Conservation (phyloP, 1,139 yeast species). For the Chernovozyma aurita region DNA sequence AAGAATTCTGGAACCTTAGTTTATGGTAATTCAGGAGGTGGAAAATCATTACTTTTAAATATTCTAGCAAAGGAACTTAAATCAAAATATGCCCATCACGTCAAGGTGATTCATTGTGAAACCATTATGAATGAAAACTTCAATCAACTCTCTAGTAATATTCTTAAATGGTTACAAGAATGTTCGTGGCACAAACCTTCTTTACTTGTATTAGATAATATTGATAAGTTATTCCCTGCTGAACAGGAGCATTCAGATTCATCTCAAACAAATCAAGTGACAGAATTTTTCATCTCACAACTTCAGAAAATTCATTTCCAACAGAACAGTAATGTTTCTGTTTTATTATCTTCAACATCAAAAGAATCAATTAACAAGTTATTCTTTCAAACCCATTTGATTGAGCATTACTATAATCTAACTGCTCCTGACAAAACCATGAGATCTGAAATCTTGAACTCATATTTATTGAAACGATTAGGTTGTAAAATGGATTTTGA, state of each 20-base stretch:
- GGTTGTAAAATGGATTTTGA: constrained; percentile 41
- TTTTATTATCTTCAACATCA: constrained; percentile 57
- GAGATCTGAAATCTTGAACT: constrained; percentile 48
- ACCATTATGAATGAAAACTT: constrained; percentile 51
- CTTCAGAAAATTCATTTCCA: constrained; percentile 36
- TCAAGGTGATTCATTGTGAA: constrained; percentile 49
- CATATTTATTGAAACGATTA: constrained; percentile 36
- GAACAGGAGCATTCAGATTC: constrained; percentile 70
- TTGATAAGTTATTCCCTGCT: constrained; percentile 72
- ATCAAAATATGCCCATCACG: constrained; percentile 34
- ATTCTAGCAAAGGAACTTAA: constrained; percentile 36
- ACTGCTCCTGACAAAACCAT: constrained; percentile 68
- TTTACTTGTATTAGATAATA: constrained; percentile 68
- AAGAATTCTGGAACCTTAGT: constrained; percentile 52
- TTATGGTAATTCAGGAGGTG: constrained; percentile 77
- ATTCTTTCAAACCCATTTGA: constrained; percentile 63
- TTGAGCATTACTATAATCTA: constrained; percentile 60
- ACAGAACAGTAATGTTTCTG: constrained; percentile 43
- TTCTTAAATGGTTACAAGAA: constrained; percentile 51
- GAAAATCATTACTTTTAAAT: constrained; percentile 58
- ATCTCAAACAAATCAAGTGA: constrained; percentile 52
- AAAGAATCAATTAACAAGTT: constrained; percentile 62
- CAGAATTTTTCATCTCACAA: constrained; percentile 42
- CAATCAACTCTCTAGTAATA: constrained; percentile 36
- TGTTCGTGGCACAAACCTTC: constrained; percentile 83